Conservation (phyloP, 2,329 filamentous ascomycete species). For the Ceratocystis papillata region DNA sequence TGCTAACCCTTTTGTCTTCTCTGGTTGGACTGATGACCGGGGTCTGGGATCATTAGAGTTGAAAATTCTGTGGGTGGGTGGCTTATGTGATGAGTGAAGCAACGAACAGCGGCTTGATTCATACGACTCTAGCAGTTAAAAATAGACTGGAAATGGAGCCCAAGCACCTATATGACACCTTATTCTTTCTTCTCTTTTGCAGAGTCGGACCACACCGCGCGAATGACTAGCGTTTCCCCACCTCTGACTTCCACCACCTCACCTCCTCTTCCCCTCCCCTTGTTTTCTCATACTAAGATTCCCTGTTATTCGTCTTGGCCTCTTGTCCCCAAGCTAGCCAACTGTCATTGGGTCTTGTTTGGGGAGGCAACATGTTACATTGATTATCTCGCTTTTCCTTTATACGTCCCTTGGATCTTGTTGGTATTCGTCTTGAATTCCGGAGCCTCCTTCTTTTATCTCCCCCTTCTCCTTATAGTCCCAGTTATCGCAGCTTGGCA, state of each 20-base stretch:
- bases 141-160: no score
- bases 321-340: not conserved
- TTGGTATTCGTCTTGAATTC: not conserved
- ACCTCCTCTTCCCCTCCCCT: not conserved
- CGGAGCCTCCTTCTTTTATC: not conserved
- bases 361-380: not conserved
- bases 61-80: not conserved
- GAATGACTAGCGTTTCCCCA: not conserved
- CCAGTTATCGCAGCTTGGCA: not conserved
- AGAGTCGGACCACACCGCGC: not conserved
- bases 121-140: no score
- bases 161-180: no score
- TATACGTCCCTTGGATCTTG: not conserved
- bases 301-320: not conserved
- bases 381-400: not conserved
- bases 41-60: constrained; percentile 8
- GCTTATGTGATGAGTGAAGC: not conserved
- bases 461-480: not conserved
- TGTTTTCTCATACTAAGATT: not conserved
- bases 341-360: constrained; percentile 4
- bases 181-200: no score
- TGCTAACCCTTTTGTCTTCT: no score
- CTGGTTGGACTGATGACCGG: not conserved
- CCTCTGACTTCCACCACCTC: not conserved
- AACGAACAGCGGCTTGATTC: no score